phyloP scores from a whole-genome alignment of 169 alveolate species.

The Cryptosporidium ubiquitum region DNA sequence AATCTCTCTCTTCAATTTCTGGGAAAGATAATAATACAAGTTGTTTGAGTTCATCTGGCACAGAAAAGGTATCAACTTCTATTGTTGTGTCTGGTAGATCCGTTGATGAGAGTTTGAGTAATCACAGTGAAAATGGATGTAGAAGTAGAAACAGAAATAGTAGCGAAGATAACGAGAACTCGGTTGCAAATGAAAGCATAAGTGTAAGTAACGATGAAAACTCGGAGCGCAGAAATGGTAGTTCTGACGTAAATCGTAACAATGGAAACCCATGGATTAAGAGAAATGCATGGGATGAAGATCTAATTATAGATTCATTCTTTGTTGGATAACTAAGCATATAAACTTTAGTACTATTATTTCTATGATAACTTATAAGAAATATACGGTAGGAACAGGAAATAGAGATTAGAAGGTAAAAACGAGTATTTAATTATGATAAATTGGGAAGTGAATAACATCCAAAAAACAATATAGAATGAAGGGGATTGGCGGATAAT shows the following conservation, averaged over 20 bases:
- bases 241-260: neutral
- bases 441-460: neutral
- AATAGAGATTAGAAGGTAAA: no score
- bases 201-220: neutral
- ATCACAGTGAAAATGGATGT: neutral
- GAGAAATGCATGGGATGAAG: conserved; percentile 72
- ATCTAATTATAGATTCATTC: conserved; percentile 54
- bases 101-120: neutral
- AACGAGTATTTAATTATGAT: neutral
- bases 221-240: neutral
- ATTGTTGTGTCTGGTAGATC: neutral
- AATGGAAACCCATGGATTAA: conserved; percentile 43
- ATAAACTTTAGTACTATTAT: no score
- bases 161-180: neutral
- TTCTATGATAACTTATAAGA: no score
- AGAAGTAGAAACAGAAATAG: neutral
- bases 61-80: neutral
- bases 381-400: neutral
- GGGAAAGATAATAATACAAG: neutral
- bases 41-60: neutral
- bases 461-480: neutral
- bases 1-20: neutral
- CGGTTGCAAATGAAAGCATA: neutral
- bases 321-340: conserved; percentile 41
- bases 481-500: neutral